phyloP scores from a whole-genome alignment of 345 rosid species.

The Salix arbutifolia region DNA sequence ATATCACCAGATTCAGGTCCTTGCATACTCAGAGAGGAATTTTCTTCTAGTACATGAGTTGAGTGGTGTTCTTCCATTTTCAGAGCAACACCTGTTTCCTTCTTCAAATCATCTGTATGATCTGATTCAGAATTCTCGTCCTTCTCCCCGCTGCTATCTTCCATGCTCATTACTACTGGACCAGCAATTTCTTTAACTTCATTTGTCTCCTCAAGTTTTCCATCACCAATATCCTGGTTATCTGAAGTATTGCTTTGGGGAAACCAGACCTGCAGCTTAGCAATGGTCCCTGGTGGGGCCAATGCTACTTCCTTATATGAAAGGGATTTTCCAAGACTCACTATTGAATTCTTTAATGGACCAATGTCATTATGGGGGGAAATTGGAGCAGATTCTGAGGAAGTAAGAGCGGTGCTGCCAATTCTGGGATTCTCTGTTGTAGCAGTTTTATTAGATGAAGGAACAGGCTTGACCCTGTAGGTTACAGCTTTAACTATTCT shows the following conservation, averaged over 20 bases:
- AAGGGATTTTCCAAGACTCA: constrained; percentile 82
- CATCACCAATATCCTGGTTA: constrained; percentile 34
- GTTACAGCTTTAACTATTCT: constrained; percentile 72
- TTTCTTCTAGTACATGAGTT: constrained; percentile 38
- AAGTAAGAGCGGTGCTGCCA: constrained; percentile 33
- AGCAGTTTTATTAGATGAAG: constrained; percentile 44
- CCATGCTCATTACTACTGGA: constrained; percentile 23
- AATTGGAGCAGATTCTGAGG: constrained; percentile 41
- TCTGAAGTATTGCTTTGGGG: constrained; percentile 43
- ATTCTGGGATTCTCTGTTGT: constrained; percentile 35
- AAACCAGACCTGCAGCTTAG: constrained; percentile 57
- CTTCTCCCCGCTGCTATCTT: constrained; percentile 33
- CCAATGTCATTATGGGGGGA: constrained; percentile 36
- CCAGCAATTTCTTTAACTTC: constrained; percentile 36
- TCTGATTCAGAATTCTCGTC: constrained; percentile 26
- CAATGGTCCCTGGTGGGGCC: constrained; percentile 90
- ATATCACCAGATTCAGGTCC: constrained; percentile 30
- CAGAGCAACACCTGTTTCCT: constrained; percentile 31
- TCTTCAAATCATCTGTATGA: constrained; percentile 17
- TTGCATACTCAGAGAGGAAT: constrained; percentile 16
- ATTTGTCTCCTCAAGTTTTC: constrained; percentile 29
- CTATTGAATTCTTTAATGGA: constrained; percentile 39
- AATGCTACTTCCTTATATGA: constrained; percentile 97
- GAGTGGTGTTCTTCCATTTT: constrained; percentile 36
- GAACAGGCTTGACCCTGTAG: constrained; percentile 72